Base-by-base conservation (phyloP, 257 asterid genomes). In the Solanum infundibuliforme region DNA sequence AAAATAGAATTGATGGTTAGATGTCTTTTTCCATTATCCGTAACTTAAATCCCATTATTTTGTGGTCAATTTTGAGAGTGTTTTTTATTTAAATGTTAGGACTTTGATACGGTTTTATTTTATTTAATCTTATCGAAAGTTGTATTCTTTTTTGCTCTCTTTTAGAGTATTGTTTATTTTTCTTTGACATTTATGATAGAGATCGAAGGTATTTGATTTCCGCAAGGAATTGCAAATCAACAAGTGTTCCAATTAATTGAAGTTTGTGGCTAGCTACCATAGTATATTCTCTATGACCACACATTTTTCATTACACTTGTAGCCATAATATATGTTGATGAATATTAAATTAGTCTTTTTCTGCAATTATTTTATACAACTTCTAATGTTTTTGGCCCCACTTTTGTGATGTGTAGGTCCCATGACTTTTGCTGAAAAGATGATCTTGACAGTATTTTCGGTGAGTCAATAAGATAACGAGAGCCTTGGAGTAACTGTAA, bases 401-500 rank as follows among this genome's bases (percentile, higher is more conserved):
- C 21, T 62, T 1, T 46, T 81, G 29, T 81, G 18, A 4, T 71
- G 21, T 87, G 87, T 89, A 96, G 99, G 99, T 88, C 98, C 99
- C 5, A 92, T 95, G 96, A 93, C 97, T 52, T 96, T 95, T 88
- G 99, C 98, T 8, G 99, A 96, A 43, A 96, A 96, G 94, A 91
- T 92, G 95, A 72, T 96, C 20, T 85, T 96, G 29, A 85, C 90
- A 8, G 86, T 94, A 23, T 96, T 96, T 88, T 90, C 90, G 95
- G 99, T 96, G 87, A 4, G 98, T 92, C 4, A 16, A 46, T 5
- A 13, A 48, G 7, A 48, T 0, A 48, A 48, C 1, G 3, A 0
- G 3, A 4, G 3, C 0, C 1, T 52, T 0, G 1, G 1, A 16
- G 0, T 2, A 16, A 52, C 5, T 0, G 0, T 29, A 68, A 69